Base-by-base conservation (phyloP, 108 stramenopile genomes). In the Fragilariopsis cylindrus region DNA sequence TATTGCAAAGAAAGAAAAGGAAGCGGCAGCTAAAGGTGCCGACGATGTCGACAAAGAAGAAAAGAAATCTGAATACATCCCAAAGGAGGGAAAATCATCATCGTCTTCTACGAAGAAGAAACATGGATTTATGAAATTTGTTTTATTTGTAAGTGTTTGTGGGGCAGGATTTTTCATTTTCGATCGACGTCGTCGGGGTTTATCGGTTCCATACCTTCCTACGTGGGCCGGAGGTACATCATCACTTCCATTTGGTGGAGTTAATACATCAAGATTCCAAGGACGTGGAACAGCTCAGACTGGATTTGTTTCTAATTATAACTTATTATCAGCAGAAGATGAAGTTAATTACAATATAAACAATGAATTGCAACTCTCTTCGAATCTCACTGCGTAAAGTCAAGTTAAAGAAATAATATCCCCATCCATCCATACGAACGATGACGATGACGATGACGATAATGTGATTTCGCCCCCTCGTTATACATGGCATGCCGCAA, bases 291-390 rank as follows among this genome's bases (percentile, higher is more conserved):
- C 52, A 15, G 45, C 21, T 6, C 67, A 68, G 13, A 48, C 49
- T 44, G 67, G 67, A 40, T 68, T 68, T 44, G 67, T 68, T 48
- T 68, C 67, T 9, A 48, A 68, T 39, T 68, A 68, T 48, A 18
- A 68, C 48, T 15, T 68, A 3, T 0, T 68, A 16, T 49, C 48
- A 4, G 49, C 4, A 50, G 67, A 68, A 52, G 67, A 68, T 4
- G 13, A 49, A 4, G n/a, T 53, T 1, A 53, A 53, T n/a, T 53
- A 15, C 15, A n/a, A n/a, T 15, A 53, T 53, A n/a, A 53, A 0
- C 0, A 18, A 68, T 2, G 16, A 12, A 4, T 19, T 68, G 67
- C 67, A 68, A 18, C 18, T 68, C 30, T 68, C 67, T 40, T 49
- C 67, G 7, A 68, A 68, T 48, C 12, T 68, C 9, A 16, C 48